phyloP scores from a whole-genome alignment of 2,329 filamentous ascomycete species.

The Cytospora mali region DNA sequence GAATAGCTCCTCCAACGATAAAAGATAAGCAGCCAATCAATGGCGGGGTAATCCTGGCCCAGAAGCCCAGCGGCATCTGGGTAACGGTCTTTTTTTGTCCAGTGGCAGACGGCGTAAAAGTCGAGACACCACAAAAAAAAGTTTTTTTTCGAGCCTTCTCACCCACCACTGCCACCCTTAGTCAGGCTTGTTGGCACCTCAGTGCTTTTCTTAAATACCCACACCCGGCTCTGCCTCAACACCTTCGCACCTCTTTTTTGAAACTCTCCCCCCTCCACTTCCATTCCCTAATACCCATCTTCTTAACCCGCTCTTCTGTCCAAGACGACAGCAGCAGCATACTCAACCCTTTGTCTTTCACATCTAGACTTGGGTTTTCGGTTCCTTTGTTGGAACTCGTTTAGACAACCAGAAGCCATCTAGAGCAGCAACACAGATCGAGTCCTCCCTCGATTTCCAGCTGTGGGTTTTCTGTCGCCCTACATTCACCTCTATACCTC shows the following conservation, averaged over 20 bases:
- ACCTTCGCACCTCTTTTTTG: constrained; percentile 6
- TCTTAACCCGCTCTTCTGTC: constrained; percentile 20
- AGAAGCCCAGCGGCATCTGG: constrained; percentile 9
- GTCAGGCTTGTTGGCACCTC: constrained; percentile 21
- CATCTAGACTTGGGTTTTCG: constrained; percentile 28
- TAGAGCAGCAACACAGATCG: constrained; percentile 40
- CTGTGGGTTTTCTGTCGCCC: constrained; percentile 13
- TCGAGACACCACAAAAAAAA: constrained; percentile 29
- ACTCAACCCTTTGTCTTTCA: constrained; percentile 38
- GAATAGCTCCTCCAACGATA: constrained; percentile 29
- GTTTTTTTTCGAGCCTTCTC: constrained; percentile 29
- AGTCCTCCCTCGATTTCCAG: constrained; percentile 9
- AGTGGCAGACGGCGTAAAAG: constrained; percentile 11
- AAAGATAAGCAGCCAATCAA: constrained; percentile 32
- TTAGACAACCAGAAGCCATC: constrained; percentile 17
- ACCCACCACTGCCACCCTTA: constrained; percentile 20
- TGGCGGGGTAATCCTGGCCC: constrained; percentile 33
- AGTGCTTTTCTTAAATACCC: constrained; percentile 2
- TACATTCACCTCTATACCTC: constrained; percentile 17
- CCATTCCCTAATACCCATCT: constrained; percentile 23
- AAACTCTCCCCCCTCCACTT: constrained; percentile 21
- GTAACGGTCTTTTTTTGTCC: constrained; percentile 26
- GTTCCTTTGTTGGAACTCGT: constrained; percentile 31
- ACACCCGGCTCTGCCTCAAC: not conserved
- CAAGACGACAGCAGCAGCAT: constrained; percentile 21